phyloP scores from a whole-genome alignment of 1,284 basidiomycete genomes.

The Austroboletus rostrupii region DNA sequence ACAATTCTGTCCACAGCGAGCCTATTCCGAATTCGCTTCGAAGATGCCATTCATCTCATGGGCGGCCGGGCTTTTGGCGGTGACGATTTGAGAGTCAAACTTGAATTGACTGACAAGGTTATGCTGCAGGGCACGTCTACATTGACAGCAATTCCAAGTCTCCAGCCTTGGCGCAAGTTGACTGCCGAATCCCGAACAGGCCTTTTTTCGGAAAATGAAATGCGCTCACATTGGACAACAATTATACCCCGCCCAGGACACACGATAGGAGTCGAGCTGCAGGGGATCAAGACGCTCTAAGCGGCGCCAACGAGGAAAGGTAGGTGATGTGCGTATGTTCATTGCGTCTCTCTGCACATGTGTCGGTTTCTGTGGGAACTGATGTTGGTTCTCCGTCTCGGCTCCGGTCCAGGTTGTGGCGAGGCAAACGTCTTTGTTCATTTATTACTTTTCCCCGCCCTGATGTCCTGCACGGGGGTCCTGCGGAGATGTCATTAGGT shows the following conservation, averaged over 20 bases:
- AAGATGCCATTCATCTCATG: too few relatives aligned
- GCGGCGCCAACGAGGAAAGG: conserved; percentile 41
- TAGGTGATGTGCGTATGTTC: conserved; percentile 13
- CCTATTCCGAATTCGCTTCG: too few relatives aligned
- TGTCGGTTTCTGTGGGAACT: conserved; percentile 41
- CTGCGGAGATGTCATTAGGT: background rate
- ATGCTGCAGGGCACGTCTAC: background rate
- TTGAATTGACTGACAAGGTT: too few relatives aligned
- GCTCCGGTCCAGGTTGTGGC: conserved; percentile 40
- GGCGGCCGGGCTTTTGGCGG: too few relatives aligned
- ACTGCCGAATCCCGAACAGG: conserved; percentile 20
- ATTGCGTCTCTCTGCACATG: background rate
- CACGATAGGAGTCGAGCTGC: too few relatives aligned
- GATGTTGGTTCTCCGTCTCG: conserved; percentile 43
- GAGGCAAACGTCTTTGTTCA: conserved; percentile 49
- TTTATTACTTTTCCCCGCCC: too few relatives aligned
- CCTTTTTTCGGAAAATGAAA: background rate
- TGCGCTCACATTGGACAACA: conserved; percentile 44
- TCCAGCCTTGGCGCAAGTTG: too few relatives aligned
- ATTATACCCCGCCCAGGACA: conserved; percentile 20
- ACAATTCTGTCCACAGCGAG: too few relatives aligned
- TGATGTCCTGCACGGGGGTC: too few relatives aligned
- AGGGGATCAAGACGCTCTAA: too few relatives aligned
- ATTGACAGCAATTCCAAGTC: background rate
- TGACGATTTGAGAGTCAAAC: too few relatives aligned